Evolutionary conservation across 192 early-diverging fungal genomes (phyloP).

Genomic region (Coemansia asiatica): DNA sequence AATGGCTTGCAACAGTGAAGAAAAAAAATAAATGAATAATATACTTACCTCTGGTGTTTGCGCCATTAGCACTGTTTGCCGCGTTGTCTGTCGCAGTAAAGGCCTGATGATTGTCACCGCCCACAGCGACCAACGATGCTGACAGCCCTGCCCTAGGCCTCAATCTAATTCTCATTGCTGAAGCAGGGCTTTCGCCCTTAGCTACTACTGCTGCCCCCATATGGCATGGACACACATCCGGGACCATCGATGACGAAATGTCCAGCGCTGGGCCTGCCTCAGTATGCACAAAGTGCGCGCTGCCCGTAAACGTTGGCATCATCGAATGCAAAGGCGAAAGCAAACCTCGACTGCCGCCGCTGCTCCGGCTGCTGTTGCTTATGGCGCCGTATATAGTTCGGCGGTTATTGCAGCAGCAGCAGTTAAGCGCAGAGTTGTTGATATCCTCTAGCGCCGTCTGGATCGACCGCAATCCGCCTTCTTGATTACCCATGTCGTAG

Average conservation of each 20-base stretch:
- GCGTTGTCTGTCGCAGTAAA: constrained; percentile 8
- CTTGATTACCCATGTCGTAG: constrained; percentile 8
- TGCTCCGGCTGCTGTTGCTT: neutral
- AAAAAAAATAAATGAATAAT: neutral
- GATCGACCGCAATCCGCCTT: constrained; percentile 13
- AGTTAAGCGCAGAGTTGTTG: neutral
- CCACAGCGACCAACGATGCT: constrained; percentile 4
- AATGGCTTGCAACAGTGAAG: neutral
- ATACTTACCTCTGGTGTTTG: neutral
- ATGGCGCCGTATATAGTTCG: neutral
- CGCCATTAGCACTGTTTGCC: constrained; percentile 1
- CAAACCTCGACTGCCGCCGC: neutral
- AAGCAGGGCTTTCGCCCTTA: constrained; percentile 12
- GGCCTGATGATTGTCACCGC: neutral
- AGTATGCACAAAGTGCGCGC: constrained; percentile 46
- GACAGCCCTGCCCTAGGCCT: constrained; percentile 14
- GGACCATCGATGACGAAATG: neutral
- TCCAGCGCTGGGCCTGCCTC: constrained; percentile 43
- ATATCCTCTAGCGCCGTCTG: constrained; percentile 7
- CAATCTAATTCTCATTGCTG: constrained; percentile 39
- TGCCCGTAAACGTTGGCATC: constrained; percentile 16
- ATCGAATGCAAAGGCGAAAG: constrained; percentile 11
- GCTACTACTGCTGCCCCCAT: neutral
- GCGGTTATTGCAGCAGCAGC: constrained; percentile 11
- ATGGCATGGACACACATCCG: constrained; percentile 1